These are phyloP conservation scores for Fragosphaeria purpurea DNA, from an alignment of 2,329 filamentous ascomycete genomes.

Conservation along the genomic window DNA sequence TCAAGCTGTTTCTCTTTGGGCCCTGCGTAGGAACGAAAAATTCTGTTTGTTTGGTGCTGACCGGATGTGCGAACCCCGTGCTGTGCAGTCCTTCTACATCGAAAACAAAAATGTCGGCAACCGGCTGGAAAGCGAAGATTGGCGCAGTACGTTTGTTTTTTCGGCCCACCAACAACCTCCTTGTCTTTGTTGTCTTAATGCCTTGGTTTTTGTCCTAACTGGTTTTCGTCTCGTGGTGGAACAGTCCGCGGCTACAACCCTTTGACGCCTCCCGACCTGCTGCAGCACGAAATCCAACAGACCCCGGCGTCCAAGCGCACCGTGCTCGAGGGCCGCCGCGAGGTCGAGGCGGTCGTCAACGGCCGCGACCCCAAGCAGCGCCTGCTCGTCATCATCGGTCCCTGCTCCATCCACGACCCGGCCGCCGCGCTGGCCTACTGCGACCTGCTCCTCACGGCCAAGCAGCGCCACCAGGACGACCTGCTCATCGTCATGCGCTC, in stretches of 20 bases:
- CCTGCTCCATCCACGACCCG: conserved; percentile 96
- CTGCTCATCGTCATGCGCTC: conserved; percentile 94
- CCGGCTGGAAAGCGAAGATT: conserved; percentile 64
- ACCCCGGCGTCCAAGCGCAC: conserved; percentile 47
- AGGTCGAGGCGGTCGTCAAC: conserved; percentile 56
- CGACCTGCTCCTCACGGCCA: conserved; percentile 67
- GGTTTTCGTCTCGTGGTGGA: too few species aligned
- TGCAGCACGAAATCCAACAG: conserved; percentile 81
- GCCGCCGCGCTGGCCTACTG: conserved; percentile 87
- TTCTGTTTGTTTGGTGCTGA: not conserved
- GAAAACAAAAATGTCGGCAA: conserved; percentile 73
- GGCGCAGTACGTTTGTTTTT: conserved; percentile 53
- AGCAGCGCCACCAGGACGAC: conserved; percentile 81
- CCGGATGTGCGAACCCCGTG: not conserved
- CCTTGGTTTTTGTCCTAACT: too few species aligned
- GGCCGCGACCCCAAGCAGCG: conserved; percentile 42
- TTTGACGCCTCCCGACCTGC: conserved; percentile 82
- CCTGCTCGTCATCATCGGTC: conserved; percentile 71
- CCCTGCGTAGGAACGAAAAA: too few species aligned
- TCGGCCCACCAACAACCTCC: too few species aligned
- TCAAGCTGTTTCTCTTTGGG: conserved; percentile 4
- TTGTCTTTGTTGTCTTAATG: not conserved
- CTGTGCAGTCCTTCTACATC: conserved; percentile 54
- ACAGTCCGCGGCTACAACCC: conserved; percentile 83
- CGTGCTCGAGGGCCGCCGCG: conserved; percentile 50